Evolutionary conservation across 2,329 filamentous ascomycete species (phyloP).

Genomic region (Talaromyces sp.): DNA sequence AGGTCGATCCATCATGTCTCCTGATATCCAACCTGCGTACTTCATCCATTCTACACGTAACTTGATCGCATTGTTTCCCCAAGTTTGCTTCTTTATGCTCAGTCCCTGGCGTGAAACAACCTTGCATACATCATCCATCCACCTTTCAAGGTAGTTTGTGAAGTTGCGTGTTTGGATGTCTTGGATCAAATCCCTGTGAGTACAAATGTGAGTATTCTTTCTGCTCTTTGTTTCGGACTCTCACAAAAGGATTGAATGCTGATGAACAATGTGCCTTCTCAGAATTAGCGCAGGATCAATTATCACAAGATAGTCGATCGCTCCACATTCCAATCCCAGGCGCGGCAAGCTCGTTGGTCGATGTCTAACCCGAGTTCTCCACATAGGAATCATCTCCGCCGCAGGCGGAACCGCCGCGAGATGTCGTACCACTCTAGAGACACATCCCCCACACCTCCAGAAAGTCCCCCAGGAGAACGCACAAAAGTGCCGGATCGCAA

Average conservation of each 20-base stretch:
- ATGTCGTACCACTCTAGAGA: slow-evolving; percentile 31
- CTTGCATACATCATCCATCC: no score
- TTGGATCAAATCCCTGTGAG: no score
- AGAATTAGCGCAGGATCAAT: neutral
- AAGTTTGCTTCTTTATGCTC: no score
- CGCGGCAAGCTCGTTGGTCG: slow-evolving; percentile 20
- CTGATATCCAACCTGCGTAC: no score
- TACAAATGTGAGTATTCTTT: neutral
- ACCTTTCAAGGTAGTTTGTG: no score
- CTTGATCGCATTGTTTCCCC: no score
- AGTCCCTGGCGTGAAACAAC: no score
- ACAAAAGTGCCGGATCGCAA: neutral
- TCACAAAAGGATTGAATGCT: neutral
- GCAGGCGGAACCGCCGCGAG: slow-evolving; percentile 31
- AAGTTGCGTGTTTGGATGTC: no score
- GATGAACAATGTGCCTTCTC: neutral
- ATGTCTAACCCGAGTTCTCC: slow-evolving; percentile 22
- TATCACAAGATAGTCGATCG: slow-evolving; percentile 19
- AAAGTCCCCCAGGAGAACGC: slow-evolving; percentile 70
- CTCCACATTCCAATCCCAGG: slow-evolving; percentile 25
- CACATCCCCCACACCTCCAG: slow-evolving; percentile 66
- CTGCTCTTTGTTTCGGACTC: neutral
- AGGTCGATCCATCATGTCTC: no score
- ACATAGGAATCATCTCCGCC: slow-evolving; percentile 25
- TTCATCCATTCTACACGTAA: no score